These are phyloP conservation scores for Phialemoniopsis sp. DNA, from an alignment of 2,329 filamentous ascomycete genomes.

Conservation along the genomic window DNA sequence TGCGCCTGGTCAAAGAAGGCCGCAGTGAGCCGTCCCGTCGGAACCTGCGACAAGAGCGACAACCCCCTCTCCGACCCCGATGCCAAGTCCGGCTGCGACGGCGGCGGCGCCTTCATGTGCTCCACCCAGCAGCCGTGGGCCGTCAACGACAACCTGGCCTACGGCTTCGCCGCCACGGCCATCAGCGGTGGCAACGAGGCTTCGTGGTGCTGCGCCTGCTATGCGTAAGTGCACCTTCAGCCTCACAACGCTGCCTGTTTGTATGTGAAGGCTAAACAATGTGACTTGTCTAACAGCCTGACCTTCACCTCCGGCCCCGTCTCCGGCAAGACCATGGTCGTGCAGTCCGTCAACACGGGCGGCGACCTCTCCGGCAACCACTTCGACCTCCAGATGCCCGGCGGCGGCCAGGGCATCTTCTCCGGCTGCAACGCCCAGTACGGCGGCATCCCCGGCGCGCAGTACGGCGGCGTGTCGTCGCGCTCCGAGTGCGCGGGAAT, in stretches of 20 bases:
- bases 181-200: conserved; percentile 32
- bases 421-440: conserved; percentile 44
- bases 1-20: conserved; percentile 47
- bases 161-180: conserved; percentile 48
- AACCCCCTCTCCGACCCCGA: conserved; percentile 34
- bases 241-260: too few relatives aligned
- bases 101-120: conserved; percentile 47
- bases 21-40: conserved; percentile 32
- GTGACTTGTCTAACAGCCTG: conserved; percentile 26
- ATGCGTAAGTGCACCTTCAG: too few relatives aligned
- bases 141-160: conserved; percentile 44
- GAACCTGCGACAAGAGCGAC: conserved; percentile 39
- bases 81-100: conserved; percentile 40
- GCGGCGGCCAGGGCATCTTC: conserved; percentile 52
- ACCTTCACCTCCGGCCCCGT: conserved; percentile 47
- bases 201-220: conserved; percentile 16
- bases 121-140: conserved; percentile 48
- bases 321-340: conserved; percentile 57
- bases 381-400: conserved; percentile 54
- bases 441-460: conserved; percentile 31
- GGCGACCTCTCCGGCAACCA: conserved; percentile 52
- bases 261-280: too few relatives aligned
- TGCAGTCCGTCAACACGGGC: conserved; percentile 62
- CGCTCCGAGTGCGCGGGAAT: conserved; percentile 36
- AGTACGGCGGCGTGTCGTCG: conserved; percentile 41